phyloP scores from a whole-genome alignment of 2,329 filamentous ascomycete species.

The Alternaria dauci region DNA sequence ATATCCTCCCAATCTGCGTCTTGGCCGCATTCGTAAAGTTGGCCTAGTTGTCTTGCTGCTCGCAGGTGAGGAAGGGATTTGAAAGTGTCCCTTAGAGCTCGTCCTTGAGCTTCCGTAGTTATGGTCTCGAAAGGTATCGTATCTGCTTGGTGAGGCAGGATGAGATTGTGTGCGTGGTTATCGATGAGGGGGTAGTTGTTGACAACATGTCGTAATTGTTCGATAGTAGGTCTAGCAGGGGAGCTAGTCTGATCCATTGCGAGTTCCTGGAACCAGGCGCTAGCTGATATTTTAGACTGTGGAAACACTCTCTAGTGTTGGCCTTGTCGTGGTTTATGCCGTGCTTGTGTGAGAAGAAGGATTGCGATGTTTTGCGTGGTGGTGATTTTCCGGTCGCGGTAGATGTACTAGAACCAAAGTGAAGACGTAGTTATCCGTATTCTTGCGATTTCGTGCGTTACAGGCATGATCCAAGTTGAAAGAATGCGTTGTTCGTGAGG shows the following conservation, averaged over 20 bases:
- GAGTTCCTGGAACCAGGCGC: not conserved
- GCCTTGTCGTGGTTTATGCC: not conserved
- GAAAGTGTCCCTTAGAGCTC: slow-evolving; percentile 69
- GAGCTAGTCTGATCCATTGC: slow-evolving; percentile 30
- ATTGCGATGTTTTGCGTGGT: not conserved
- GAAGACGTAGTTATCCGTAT: not conserved
- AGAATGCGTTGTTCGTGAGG: slow-evolving; percentile 7
- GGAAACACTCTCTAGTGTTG: not conserved
- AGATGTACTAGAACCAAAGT: not conserved
- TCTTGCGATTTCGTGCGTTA: not conserved
- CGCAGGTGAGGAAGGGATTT: slow-evolving; percentile 74
- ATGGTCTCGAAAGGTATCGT: slow-evolving; percentile 68
- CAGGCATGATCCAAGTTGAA: slow-evolving; percentile 14
- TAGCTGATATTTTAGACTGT: not conserved
- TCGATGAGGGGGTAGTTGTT: slow-evolving; percentile 69
- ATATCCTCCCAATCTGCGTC: slow-evolving; percentile 69
- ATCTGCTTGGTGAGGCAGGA: slow-evolving; percentile 60
- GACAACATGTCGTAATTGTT: slow-evolving; percentile 45
- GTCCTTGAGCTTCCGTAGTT: slow-evolving; percentile 75
- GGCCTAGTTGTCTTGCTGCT: slow-evolving; percentile 72
- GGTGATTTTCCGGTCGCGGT: not conserved
- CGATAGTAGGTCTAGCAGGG: slow-evolving; percentile 36
- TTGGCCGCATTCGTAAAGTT: slow-evolving; percentile 66
- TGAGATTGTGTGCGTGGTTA: slow-evolving; percentile 75
- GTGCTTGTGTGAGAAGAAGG: not conserved